Conservation (phyloP, 2,329 filamentous ascomycete species). For the Gaeumannomyces sp. region DNA sequence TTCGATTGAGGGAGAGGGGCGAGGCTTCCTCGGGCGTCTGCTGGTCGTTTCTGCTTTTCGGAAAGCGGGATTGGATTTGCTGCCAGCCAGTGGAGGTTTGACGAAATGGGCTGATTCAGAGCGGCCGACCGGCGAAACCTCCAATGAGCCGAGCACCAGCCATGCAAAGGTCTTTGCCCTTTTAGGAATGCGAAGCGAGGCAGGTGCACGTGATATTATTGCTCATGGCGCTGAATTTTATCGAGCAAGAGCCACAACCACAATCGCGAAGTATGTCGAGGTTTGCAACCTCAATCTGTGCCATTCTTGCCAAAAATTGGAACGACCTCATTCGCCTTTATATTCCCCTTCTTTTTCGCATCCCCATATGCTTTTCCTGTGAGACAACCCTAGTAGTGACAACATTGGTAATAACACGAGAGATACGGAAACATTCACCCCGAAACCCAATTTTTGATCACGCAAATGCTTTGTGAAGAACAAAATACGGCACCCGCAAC, state of each 20-base stretch:
- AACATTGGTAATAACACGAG: not conserved
- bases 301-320: not conserved
- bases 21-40: slow-evolving; percentile 1
- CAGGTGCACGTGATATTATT: not conserved
- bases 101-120: slow-evolving; percentile 18
- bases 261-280: too few species aligned
- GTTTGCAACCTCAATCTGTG: too few species aligned
- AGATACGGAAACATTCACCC: not conserved
- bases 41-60: slow-evolving; percentile 1
- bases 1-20: not conserved
- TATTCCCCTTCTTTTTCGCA: not conserved
- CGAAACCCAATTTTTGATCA: not conserved
- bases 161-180: slow-evolving; percentile 14
- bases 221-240: too few species aligned
- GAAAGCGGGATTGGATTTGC: slow-evolving; percentile 6
- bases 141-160: slow-evolving; percentile 15
- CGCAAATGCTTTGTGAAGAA: not conserved
- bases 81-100: slow-evolving; percentile 12
- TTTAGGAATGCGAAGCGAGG: not conserved
- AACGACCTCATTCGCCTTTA: not conserved
- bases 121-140: slow-evolving; percentile 7
- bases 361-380: not conserved
- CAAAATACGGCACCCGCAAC: not conserved
- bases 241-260: too few species aligned
- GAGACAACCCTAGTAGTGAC: not conserved